Percentiles rank a stretch among this genome's conserved stretches.
These are phyloP conservation scores for Aphanomyces cochlioides DNA, from an alignment of 352 stramenopile genomes.

Conservation along the genomic window DNA sequence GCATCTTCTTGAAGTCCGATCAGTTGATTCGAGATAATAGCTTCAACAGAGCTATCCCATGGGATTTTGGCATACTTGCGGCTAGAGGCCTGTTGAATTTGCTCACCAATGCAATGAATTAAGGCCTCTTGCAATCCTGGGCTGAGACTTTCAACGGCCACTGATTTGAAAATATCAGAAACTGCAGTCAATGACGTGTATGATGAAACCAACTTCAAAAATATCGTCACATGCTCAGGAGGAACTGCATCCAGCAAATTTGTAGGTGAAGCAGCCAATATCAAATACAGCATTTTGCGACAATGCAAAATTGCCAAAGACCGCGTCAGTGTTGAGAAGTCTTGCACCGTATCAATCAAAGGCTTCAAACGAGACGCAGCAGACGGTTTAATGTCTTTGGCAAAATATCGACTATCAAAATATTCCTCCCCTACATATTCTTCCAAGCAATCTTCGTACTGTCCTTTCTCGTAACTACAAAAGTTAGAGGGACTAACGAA, in stretches of 20 bases:
- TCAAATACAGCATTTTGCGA: slow-evolving; percentile 60
- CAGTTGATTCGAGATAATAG: slow-evolving; percentile 61
- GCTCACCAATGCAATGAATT: neutral
- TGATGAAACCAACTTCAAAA: slow-evolving; percentile 73
- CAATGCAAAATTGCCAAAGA: slow-evolving; percentile 81
- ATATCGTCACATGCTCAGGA: slow-evolving; percentile 60
- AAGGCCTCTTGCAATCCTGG: slow-evolving; percentile 6
- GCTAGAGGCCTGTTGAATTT: slow-evolving; percentile 6
- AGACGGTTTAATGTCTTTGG: slow-evolving; percentile 41
- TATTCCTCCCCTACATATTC: slow-evolving; percentile 81
- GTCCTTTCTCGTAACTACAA: slow-evolving; percentile 51
- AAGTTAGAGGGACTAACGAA: neutral
- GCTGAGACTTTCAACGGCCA: slow-evolving; percentile 10
- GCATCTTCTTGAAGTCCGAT: slow-evolving; percentile 43
- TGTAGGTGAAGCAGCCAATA: slow-evolving; percentile 74
- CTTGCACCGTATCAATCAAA: neutral
- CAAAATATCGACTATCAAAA: slow-evolving; percentile 76
- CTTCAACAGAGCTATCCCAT: slow-evolving; percentile 71
- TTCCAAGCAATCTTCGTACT: slow-evolving; percentile 76
- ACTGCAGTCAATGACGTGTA: neutral
- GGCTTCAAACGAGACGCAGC: slow-evolving; percentile 5
- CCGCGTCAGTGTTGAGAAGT: slow-evolving; percentile 40
- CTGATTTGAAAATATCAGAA: slow-evolving; percentile 8
- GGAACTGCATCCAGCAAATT: slow-evolving; percentile 27
- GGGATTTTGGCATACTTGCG: slow-evolving; percentile 77